phyloP scores from a whole-genome alignment of 1,139 yeast species.

The Diutina neorugosa region DNA sequence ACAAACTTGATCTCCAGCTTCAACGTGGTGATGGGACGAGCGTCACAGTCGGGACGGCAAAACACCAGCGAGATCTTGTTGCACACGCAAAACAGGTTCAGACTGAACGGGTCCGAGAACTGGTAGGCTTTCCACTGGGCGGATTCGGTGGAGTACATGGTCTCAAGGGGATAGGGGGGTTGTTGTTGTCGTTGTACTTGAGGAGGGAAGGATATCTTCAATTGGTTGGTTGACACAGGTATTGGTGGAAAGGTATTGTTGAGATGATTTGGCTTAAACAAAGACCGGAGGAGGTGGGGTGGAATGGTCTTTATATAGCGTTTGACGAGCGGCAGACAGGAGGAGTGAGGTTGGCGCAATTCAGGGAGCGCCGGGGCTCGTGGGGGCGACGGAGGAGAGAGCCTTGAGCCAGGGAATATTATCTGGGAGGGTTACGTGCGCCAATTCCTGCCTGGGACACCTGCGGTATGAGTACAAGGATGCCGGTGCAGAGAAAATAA shows the following conservation, averaged over 20 bases:
- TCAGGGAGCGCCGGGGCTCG: constrained; percentile 1
- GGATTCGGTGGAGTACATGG: constrained; percentile 29
- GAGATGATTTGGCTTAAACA: no score
- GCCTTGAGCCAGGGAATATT: not conserved
- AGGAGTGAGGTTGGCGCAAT: not conserved
- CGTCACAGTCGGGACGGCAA: constrained; percentile 64
- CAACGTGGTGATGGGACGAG: constrained; percentile 29
- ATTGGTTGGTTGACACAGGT: no score
- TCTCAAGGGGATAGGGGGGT: not conserved
- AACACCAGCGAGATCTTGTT: constrained; percentile 28
- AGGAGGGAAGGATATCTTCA: no score
- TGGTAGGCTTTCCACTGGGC: constrained; percentile 57
- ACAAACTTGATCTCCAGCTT: constrained; percentile 36
- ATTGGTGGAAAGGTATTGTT: no score
- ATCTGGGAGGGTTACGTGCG: not conserved
- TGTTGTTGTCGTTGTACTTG: no score
- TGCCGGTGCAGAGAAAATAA: not conserved
- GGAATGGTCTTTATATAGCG: not conserved
- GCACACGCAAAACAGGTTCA: constrained; percentile 42
- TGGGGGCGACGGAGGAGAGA: not conserved
- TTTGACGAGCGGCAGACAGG: not conserved
- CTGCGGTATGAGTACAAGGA: not conserved
- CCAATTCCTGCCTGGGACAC: not conserved
- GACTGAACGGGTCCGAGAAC: constrained; percentile 56
- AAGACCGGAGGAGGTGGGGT: no score